phyloP scores from a whole-genome alignment of 2,329 filamentous ascomycete species.

The Shiraia sp. region DNA sequence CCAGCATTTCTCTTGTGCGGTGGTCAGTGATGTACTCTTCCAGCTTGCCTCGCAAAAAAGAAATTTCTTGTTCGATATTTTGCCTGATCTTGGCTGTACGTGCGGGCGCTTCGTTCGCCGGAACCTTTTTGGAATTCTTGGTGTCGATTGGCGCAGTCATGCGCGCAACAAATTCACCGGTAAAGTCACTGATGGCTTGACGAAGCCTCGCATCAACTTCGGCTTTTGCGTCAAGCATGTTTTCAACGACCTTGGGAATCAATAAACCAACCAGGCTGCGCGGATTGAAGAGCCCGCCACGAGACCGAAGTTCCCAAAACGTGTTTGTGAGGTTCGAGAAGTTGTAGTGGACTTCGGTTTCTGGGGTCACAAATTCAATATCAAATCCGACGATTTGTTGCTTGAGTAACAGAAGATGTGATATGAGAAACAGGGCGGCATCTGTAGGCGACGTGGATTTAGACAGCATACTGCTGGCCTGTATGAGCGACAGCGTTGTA shows the following conservation, averaged over 20 bases:
- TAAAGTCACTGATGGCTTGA: conserved; percentile 68
- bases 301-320: conserved; percentile 68
- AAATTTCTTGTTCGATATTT: conserved; percentile 62
- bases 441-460: conserved; percentile 69
- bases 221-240: conserved; percentile 72
- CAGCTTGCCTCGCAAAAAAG: conserved; percentile 59
- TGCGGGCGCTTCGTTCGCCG: conserved; percentile 29
- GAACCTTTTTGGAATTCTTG: conserved; percentile 28
- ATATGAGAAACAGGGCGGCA: conserved; percentile 88
- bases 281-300: conserved; percentile 68
- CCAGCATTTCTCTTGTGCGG: conserved; percentile 68
- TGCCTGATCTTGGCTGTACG: conserved; percentile 53
- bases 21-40: conserved; percentile 67
- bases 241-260: conserved; percentile 68
- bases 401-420: conserved; percentile 91
- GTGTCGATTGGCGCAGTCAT: conserved; percentile 57
- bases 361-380: conserved; percentile 74
- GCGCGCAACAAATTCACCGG: conserved; percentile 58
- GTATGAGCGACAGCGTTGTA: conserved; percentile 80
- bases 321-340: conserved; percentile 68
- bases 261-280: conserved; percentile 64
- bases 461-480: conserved; percentile 73
- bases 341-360: conserved; percentile 63
- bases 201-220: conserved; percentile 67
- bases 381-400: conserved; percentile 96